phyloP scores from a whole-genome alignment of 495 filamentous ascomycete genomes.

The Podospora appendiculata region DNA sequence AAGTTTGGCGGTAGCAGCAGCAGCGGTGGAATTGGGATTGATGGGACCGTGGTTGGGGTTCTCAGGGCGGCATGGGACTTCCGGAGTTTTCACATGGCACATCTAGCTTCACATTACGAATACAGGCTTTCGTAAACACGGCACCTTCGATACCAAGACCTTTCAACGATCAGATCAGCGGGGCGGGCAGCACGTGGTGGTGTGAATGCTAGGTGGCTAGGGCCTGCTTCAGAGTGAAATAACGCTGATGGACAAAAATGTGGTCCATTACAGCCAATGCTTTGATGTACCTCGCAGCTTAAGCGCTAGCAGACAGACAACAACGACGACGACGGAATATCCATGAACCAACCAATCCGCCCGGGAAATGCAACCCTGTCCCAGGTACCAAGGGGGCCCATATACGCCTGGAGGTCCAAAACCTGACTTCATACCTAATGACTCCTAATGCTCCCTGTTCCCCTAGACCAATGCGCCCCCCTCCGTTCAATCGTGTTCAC shows the following conservation, averaged over 20 bases:
- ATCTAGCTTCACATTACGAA: conserved; percentile 45
- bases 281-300: conserved; percentile 17
- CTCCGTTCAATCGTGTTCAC: neutral
- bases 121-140: conserved; percentile 34
- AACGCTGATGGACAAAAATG: conserved; percentile 22
- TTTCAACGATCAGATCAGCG: conserved; percentile 5
- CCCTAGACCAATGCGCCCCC: conserved; percentile 15
- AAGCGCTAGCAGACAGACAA: conserved; percentile 10
- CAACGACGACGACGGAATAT: conserved; percentile 17
- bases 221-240: neutral
- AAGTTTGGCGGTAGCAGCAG: conserved; percentile 22
- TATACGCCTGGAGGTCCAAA: conserved; percentile 16
- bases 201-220: too few species aligned
- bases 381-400: conserved; percentile 8
- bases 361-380: conserved; percentile 23
- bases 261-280: conserved; percentile 22
- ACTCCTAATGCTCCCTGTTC: conserved; percentile 26
- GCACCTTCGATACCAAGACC: conserved; percentile 25
- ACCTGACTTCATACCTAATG: conserved; percentile 14
- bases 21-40: conserved; percentile 14
- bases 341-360: conserved; percentile 25
- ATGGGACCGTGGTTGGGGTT: conserved; percentile 27
- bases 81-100: conserved; percentile 42
- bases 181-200: too few species aligned
- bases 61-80: conserved; percentile 41